phyloP scores from a whole-genome alignment of 2,329 filamentous ascomycete genomes.

The Huntiella moniliformis region DNA sequence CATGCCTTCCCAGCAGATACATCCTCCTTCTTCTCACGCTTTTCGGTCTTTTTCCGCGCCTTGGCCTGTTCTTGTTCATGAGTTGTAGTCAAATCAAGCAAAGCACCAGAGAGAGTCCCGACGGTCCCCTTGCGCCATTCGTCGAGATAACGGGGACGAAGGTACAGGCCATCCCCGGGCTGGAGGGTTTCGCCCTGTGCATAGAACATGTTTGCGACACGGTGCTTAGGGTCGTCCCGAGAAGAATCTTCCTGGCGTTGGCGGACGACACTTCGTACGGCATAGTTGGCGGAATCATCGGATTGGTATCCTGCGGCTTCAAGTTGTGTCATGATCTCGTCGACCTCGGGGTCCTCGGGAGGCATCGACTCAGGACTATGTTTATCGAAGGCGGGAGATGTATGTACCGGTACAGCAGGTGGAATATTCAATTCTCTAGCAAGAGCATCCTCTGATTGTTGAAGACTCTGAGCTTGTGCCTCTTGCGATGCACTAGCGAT shows the following conservation, averaged over 20 bases:
- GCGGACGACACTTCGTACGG: constrained; percentile 4
- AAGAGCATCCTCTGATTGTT: background rate
- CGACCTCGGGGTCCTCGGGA: constrained; percentile 13
- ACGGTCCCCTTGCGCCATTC: constrained; percentile 55
- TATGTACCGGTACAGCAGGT: background rate
- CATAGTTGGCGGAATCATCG: constrained; percentile 9
- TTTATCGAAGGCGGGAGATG: constrained; percentile 8
- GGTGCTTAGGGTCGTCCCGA: constrained; percentile 6
- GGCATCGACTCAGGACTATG: constrained; percentile 3
- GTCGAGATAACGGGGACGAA: constrained; percentile 40
- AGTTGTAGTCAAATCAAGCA: constrained; percentile 37
- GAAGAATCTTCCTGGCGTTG: constrained; percentile 6
- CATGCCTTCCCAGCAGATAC: constrained; percentile 38
- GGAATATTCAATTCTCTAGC: background rate
- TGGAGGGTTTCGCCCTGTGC: constrained; percentile 4
- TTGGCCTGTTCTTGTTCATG: constrained; percentile 9
- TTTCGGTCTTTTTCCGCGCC: constrained; percentile 1
- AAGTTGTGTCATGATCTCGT: constrained; percentile 10
- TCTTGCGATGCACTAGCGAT: constrained; percentile 2
- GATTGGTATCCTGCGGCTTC: constrained; percentile 8
- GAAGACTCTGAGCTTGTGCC: background rate
- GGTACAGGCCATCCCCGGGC: constrained; percentile 38
- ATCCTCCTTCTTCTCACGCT: constrained; percentile 12
- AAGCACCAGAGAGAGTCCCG: constrained; percentile 36
- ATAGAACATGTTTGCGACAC: constrained; percentile 8